Base-by-base conservation (phyloP, 1,139 yeast genomes). In the Blastobotrys illinoisensis region DNA sequence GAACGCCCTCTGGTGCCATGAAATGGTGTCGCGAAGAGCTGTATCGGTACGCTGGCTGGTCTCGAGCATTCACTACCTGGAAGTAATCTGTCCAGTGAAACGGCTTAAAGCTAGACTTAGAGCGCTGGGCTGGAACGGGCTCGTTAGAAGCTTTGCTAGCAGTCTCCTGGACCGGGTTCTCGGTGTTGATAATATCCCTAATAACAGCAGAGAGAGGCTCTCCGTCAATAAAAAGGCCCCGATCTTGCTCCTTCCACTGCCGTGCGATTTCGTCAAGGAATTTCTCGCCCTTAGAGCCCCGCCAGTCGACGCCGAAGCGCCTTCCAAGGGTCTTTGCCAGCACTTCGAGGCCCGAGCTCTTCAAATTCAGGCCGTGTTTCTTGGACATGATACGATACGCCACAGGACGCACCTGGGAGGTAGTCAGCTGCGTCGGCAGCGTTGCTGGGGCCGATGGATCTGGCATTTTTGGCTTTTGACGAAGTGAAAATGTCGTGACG, bases 311-410 rank as follows among this genome's bases (percentile, higher is more conserved):
- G 2, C 99, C 98, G 71, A 85, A 91, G 52, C 79, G 78, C 49
- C 76, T 76, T 6, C 97, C 93, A 44, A 93, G 77, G 54, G 80
- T 79, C 19, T 83, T 84, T 0, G 97, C 88, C 49, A 95, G 74
- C 1, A 80, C 79, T 48, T 78, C 79, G 20, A 93, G 75, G 0
- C 97, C 98, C 58, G 88, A 86, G 0, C 97, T 84, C 64, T 93
- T 90, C 59, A 93, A 80, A 67, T 91, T 91, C 23, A 93, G 77
- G 0, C 97, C 97, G 69, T 90, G 93, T 67, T 93, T 93, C 71
- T 90, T 93, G 2, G 98, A 88, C 18, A 93, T 71, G 1, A 91
- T 80, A 47, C 99, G 76, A 69, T 91, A 93, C 0, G 97, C 98
- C 50, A 91, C 74, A 0, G 99, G 99, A 49, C 99, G 78, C 44